phyloP scores from a whole-genome alignment of 2,329 filamentous ascomycete genomes.

The Cadophora gregata region DNA sequence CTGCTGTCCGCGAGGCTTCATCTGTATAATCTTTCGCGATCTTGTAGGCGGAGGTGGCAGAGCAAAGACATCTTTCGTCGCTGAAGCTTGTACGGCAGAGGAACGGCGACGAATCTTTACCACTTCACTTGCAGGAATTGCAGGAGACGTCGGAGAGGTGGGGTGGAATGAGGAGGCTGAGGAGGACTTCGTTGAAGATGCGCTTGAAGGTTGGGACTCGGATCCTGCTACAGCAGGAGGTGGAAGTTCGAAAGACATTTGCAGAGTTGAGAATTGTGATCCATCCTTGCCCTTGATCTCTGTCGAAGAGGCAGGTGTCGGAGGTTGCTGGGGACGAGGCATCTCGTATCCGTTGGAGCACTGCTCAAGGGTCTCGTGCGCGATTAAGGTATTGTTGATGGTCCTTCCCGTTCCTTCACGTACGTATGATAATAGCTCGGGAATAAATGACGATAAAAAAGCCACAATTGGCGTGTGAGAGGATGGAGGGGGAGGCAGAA shows the following conservation, averaged over 20 bases:
- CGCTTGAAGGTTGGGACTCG: constrained; percentile 54
- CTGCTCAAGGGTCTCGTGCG: constrained; percentile 28
- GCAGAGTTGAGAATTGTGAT: constrained; percentile 64
- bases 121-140: constrained; percentile 48
- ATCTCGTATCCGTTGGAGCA: constrained; percentile 50
- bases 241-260: constrained; percentile 76
- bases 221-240: constrained; percentile 70
- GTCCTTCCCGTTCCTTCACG: constrained; percentile 9
- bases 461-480: constrained; percentile 10
- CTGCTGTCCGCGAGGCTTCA: constrained; percentile 73
- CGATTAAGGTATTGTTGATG: constrained; percentile 16
- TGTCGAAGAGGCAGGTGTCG: constrained; percentile 79
- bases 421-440: constrained; percentile 25
- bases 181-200: constrained; percentile 50
- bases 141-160: constrained; percentile 51
- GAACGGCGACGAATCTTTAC: constrained; percentile 52
- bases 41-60: constrained; percentile 91
- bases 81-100: constrained; percentile 48
- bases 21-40: constrained; percentile 96
- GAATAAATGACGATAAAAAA: constrained; percentile 20
- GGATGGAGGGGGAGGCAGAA: background rate
- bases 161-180: constrained; percentile 57
- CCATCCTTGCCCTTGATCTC: constrained; percentile 79
- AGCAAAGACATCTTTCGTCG: constrained; percentile 68
- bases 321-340: constrained; percentile 70